Conservation (phyloP, 345 rosid genomes). For the Geranium rotundifolium region DNA sequence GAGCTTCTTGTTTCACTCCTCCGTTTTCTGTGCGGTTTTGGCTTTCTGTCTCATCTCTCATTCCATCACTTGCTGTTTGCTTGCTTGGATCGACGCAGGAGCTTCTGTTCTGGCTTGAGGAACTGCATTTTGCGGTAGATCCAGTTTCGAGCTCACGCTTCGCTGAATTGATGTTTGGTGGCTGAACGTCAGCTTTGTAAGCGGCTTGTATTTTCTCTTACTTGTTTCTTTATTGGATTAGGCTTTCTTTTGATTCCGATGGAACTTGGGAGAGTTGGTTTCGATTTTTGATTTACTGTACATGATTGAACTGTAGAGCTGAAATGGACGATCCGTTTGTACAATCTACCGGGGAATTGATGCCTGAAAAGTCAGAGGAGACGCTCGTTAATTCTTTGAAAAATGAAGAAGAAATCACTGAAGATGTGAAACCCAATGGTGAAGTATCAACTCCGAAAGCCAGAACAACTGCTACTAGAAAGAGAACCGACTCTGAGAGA, state of each 20-base stretch:
- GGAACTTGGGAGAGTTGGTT: background rate
- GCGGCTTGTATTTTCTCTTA: background rate
- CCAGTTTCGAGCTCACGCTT: conserved; percentile 3
- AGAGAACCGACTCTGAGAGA: conserved; percentile 36
- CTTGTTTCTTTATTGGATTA: background rate
- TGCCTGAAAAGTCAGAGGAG: conserved; percentile 20
- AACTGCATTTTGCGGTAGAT: conserved; percentile 20
- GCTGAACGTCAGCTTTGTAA: background rate
- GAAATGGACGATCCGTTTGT: conserved; percentile 51
- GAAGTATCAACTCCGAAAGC: conserved; percentile 30
- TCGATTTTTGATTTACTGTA: conserved; percentile 7
- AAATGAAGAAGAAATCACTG: conserved; percentile 24
- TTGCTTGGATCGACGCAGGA: conserved; percentile 8
- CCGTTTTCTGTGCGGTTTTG: background rate
- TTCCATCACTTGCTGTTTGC: background rate
- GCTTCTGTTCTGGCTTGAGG: conserved; percentile 1
- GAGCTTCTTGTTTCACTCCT: background rate
- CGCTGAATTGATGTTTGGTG: background rate
- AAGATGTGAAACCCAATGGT: conserved; percentile 26
- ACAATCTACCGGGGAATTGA: conserved; percentile 27
- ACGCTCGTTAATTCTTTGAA: conserved; percentile 26
- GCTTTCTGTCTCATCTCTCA: background rate
- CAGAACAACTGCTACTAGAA: conserved; percentile 33
- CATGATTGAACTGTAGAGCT: conserved; percentile 10
- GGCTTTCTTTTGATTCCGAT: background rate